Percentiles rank a stretch among this genome's conserved stretches.
These are phyloP conservation scores for Anthoceros angustus DNA, from an alignment of 225 moss, liverwort and hornwort species.

Conservation along the genomic window DNA sequence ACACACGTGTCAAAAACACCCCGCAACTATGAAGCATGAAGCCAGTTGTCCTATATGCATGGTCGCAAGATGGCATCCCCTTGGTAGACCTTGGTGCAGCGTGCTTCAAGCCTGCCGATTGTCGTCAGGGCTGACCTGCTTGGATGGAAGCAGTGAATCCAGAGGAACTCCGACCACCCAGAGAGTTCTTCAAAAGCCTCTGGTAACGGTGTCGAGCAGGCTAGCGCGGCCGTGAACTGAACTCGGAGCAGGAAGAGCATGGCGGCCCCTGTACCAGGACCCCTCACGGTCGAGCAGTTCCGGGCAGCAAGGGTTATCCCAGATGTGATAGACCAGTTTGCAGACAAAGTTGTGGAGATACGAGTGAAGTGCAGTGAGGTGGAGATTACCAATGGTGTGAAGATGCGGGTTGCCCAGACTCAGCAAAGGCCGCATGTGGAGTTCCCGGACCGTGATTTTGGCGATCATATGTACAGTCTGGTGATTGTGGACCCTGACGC, in stretches of 20 bases:
- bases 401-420: slow-evolving; percentile 8
- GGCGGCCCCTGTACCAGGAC: background rate
- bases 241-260: background rate
- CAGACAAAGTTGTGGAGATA: slow-evolving; percentile 9
- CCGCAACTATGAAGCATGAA: too few relatives aligned
- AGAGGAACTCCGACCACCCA: too few relatives aligned
- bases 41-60: too few relatives aligned
- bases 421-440: slow-evolving; percentile 9
- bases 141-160: too few relatives aligned
- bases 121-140: too few relatives aligned
- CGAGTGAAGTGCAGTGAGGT: slow-evolving; percentile 8
- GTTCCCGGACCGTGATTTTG: slow-evolving; percentile 10
- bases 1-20: too few relatives aligned
- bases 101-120: too few relatives aligned
- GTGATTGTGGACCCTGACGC: slow-evolving; percentile 14
- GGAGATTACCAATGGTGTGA: slow-evolving; percentile 8
- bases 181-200: too few relatives aligned
- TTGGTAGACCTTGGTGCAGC: too few relatives aligned
- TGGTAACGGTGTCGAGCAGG: too few relatives aligned
- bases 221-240: too few relatives aligned
- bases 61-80: too few relatives aligned
- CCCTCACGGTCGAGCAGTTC: background rate
- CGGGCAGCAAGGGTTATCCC: background rate
- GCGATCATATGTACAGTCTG: slow-evolving; percentile 4
- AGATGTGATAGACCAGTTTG: background rate